Evolutionary conservation across 352 stramenopile genomes (phyloP), one percentile per base, ranked within the genome.

Genomic region (Blastocystis sp.): DNA sequence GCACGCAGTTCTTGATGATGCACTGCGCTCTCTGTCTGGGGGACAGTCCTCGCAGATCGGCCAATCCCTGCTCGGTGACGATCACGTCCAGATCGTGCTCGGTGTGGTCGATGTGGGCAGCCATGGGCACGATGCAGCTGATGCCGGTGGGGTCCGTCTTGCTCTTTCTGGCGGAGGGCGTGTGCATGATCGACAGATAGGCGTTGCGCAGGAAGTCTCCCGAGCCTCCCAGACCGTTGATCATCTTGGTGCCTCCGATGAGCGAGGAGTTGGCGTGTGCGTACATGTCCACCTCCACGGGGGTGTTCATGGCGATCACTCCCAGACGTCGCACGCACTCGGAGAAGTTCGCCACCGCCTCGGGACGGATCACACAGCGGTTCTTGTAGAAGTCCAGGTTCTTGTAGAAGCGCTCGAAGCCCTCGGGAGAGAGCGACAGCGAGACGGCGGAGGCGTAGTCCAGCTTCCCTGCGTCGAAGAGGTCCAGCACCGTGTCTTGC

Each of bases 1-100:
- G 76, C 70, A 56, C 76, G 41, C 76, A 88, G 64, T 73, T 88
- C 76, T 88, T 88, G n/a, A 88, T 88, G 64, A 88, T 88, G 34
- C 30, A 78, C 64, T 88, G 76, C 41, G 76, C 76, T 11, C 76
- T 30, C 64, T 88, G 76, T 39, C 76, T 30, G 66, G 76, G 76
- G n/a, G 76, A 88, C 76, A 88, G 30, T 76, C 76, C 76, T 55
- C 76, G 76, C 39, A 88, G 59, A 78, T 88, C 76, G 16, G 76
- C 76, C 30, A 88, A 56, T 73, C 76, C 76, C 64, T 88, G 76
- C 41, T 88, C 76, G 41, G 76, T 88, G 53, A 88, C 76, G 64
- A 88, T 88, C 47, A 88, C 76, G 34, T 88, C 76, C 20, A 88
- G 64, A 76, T 88, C 76, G 34, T 88, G 76, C 41, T 88, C 76